These are phyloP conservation scores for Sordaria brevicollis DNA, from an alignment of 495 filamentous ascomycete genomes.

Conservation along the genomic window DNA sequence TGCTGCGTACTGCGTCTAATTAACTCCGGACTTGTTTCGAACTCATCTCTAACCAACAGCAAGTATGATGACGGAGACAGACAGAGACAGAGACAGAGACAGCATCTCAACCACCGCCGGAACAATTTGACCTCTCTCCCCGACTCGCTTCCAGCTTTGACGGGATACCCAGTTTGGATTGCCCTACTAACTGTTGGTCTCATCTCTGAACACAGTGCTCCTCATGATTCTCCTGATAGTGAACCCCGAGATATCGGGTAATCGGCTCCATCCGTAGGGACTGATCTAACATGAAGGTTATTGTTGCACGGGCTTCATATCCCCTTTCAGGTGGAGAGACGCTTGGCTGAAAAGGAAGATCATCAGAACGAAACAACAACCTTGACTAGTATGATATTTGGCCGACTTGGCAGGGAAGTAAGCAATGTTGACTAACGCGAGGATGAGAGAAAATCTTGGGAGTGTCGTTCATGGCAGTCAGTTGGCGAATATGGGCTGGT, in stretches of 20 bases:
- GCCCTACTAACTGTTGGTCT: neutral
- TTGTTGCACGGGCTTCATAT: neutral
- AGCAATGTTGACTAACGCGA: neutral
- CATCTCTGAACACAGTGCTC: neutral
- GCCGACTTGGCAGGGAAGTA: neutral
- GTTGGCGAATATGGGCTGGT: neutral
- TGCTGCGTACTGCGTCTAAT: neutral
- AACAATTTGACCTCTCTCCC: neutral
- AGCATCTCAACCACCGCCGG: neutral
- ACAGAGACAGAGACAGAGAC: too few relatives aligned
- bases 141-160: neutral
- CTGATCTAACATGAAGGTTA: neutral
- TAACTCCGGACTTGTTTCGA: neutral
- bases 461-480: neutral
- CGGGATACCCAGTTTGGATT: neutral
- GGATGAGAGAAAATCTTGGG: neutral
- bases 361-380: constrained; percentile 10
- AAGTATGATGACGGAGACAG: neutral
- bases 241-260: neutral
- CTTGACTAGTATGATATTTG: neutral
- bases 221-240: neutral
- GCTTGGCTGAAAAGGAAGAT: constrained; percentile 1
- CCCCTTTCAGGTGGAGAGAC: neutral
- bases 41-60: neutral
- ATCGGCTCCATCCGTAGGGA: neutral